phyloP scores from a whole-genome alignment of 768 basidiomycete species.

The Flagelloscypha sp. region DNA sequence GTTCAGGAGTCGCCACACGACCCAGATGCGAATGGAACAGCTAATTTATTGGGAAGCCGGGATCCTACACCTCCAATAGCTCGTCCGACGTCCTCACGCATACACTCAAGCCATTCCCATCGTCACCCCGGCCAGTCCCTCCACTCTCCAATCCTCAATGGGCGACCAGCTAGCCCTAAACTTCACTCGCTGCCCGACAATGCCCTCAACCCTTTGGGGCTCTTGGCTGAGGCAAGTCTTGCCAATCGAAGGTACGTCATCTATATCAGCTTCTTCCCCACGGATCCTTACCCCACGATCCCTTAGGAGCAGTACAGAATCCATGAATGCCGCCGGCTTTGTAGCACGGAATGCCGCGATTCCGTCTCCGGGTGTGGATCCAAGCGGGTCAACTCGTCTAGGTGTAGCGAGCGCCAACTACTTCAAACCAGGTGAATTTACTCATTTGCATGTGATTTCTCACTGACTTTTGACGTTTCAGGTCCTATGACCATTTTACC shows the following conservation, averaged over 20 bases:
- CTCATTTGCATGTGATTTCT: conserved; percentile 4
- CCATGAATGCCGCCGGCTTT: too few species aligned
- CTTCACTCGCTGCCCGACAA: conserved; percentile 91
- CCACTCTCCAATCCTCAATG: conserved; percentile 9
- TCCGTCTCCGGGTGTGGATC: too few species aligned
- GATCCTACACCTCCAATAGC: conserved; percentile 44
- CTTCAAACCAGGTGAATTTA: conserved; percentile 74
- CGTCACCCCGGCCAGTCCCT: conserved; percentile 20
- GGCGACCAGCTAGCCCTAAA: conserved; percentile 67
- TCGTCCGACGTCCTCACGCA: conserved; percentile 19
- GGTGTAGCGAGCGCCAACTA: conserved; percentile 84
- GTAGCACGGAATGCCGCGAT: too few species aligned
- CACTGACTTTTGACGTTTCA: conserved; percentile 19
- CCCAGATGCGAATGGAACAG: conserved; percentile 38
- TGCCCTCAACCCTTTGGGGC: conserved; percentile 81
- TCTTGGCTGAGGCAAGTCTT: conserved; percentile 84
- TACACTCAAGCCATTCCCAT: conserved; percentile 15
- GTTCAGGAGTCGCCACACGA: too few species aligned
- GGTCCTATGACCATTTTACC: conserved; percentile 87
- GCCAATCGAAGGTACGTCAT: conserved; percentile 57
- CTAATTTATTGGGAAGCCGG: conserved; percentile 47
- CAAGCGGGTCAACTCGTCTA: too few species aligned
- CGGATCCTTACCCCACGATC: conserved; percentile 29
- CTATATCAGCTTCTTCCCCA: conserved; percentile 27
- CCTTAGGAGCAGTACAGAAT: conserved; percentile 35